phyloP scores from a whole-genome alignment of 2,329 filamentous ascomycete species.

The Cladosporium phlei region DNA sequence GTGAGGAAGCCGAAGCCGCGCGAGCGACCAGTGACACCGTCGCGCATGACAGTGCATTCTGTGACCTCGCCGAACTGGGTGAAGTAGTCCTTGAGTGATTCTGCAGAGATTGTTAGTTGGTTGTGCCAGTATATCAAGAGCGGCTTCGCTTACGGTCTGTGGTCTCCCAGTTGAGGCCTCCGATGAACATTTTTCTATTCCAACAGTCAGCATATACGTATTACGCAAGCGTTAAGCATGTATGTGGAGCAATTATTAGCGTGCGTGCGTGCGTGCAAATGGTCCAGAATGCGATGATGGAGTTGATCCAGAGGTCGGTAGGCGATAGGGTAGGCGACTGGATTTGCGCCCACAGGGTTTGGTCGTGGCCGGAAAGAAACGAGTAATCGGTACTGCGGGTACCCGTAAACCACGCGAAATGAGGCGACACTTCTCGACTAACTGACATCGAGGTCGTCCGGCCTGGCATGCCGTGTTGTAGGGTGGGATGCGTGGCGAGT shows the following conservation, averaged over 20 bases:
- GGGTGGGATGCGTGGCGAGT: too few relatives aligned
- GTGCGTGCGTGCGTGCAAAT: conserved; percentile 8
- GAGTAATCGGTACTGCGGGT: too few relatives aligned
- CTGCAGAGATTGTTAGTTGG: neutral
- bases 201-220: conserved; percentile 8
- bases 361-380: too few relatives aligned
- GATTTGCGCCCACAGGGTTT: too few relatives aligned
- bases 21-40: conserved; percentile 87
- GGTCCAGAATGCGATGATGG: neutral
- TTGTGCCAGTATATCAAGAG: neutral
- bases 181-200: conserved; percentile 97
- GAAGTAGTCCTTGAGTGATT: conserved; percentile 77
- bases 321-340: too few relatives aligned
- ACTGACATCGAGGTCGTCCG: neutral
- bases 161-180: conserved; percentile 97
- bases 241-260: conserved; percentile 4
- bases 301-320: too few relatives aligned
- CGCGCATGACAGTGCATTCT: conserved; percentile 99
- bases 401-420: too few relatives aligned
- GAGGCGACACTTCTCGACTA: neutral
- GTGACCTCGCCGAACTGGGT: conserved; percentile 95
- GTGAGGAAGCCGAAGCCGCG: conserved; percentile 96
- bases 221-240: neutral
- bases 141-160: conserved; percentile 73
- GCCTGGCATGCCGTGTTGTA: neutral